Conservation (phyloP, 371 early-diverging fungal genomes). For the Capniomyces stellatus region DNA sequence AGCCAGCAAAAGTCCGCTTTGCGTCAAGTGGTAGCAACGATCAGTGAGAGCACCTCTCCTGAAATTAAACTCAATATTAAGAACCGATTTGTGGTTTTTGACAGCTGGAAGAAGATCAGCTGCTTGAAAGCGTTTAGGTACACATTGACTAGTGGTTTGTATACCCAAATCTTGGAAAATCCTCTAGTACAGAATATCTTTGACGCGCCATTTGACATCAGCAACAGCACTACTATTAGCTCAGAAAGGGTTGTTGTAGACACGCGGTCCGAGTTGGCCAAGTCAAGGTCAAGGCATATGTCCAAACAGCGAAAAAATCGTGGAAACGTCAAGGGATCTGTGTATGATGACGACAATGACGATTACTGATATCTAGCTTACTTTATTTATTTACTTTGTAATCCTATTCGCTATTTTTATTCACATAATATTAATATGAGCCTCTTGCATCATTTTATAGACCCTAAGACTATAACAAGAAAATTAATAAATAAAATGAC, state of each 20-base stretch:
- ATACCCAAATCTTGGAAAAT: slow-evolving; percentile 29
- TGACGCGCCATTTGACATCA: slow-evolving; percentile 14
- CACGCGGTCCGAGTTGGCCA: slow-evolving; percentile 18
- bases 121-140: slow-evolving; percentile 26
- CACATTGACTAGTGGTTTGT: slow-evolving; percentile 24
- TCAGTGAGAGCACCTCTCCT: slow-evolving; percentile 36
- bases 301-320: slow-evolving; percentile 7
- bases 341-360: not conserved
- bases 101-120: slow-evolving; percentile 27
- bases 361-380: no score
- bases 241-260: slow-evolving; percentile 12
- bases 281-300: slow-evolving; percentile 11
- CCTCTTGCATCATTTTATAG: no score
- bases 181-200: slow-evolving; percentile 28
- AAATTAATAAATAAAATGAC: no score
- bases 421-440: no score
- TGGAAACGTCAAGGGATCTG: not conserved
- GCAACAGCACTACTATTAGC: not conserved
- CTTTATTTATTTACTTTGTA: no score
- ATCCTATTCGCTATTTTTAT: no score
- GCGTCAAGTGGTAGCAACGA: slow-evolving; percentile 43
- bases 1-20: slow-evolving; percentile 44
- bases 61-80: slow-evolving; percentile 29
- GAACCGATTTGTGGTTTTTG: slow-evolving; percentile 17
- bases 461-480: no score